Base-by-base conservation (phyloP, 768 basidiomycete species). In the Kwoniella europaea region DNA sequence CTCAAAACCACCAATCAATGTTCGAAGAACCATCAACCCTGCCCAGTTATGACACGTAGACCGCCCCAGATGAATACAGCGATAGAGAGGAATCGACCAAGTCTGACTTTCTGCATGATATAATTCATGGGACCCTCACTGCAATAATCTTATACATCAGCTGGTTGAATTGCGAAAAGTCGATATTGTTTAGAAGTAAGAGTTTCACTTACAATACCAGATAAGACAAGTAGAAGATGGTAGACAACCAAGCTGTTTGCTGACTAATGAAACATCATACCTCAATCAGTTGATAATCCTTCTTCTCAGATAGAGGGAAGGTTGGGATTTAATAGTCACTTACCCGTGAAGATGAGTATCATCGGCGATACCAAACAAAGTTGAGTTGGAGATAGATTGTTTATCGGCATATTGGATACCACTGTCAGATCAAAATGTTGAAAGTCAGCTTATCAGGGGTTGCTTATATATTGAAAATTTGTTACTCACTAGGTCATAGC, bases 371-470 rank as follows among this genome's bases (percentile, higher is more conserved):
- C 56, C 56, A 13, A 57, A 57, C 56, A 57, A 13, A 57, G 56
- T 57, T 2, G 22, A 24, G 29, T 57, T 57, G 10, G 56, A 57
- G 20, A 57, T 57, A 13, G 56, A 57, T 20, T 57, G 56, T 6
- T 57, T 57, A 35, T 57, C 56, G 56, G 56, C 56, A 57, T 57
- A 57, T 57, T 57, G 56, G 15, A 57, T 57, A 57, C 56, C 56
- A 57, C 56, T 57, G 24, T 24, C 24, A 24, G 24, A 24, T 24
- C 24, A 24, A 24, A 24, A 24, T 24, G 24, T 24, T 24, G 24
- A 24, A 24, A 24, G 24, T 24, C 24, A 24, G 24, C 24, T 24
- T 24, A 24, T 24, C 24, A 24, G 24, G 24, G 24, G 24, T 24
- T 24, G 24, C 24, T 24, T 24, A 24, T 24, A 24, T 24, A 24